Evolutionary conservation across 176 grass and related monocot species (phyloP).

Genomic region (Eragrostis curvula): DNA sequence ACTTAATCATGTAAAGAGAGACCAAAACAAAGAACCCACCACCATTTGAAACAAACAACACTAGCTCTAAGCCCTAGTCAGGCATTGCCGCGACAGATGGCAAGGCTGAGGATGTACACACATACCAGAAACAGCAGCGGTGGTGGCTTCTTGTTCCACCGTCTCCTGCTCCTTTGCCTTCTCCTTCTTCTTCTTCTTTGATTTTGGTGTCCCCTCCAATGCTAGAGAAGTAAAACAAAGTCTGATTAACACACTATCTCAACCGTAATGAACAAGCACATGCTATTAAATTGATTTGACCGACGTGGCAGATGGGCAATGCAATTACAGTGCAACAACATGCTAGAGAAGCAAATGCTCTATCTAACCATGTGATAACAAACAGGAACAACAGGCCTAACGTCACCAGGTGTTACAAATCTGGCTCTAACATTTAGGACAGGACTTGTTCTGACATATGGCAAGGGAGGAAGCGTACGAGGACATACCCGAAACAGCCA

Average conservation of each 20-base stretch:
- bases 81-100: no score
- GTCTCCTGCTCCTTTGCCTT: neutral
- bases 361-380: neutral
- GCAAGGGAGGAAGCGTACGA: neutral
- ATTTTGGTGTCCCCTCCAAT: neutral
- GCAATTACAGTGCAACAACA: neutral
- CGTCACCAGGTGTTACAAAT: neutral
- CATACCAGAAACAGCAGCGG: neutral
- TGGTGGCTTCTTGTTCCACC: neutral
- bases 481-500: neutral
- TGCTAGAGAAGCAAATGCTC: no score
- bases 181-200: neutral
- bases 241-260: neutral
- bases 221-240: neutral
- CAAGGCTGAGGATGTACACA: no score
- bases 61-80: no score
- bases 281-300: neutral
- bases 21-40: neutral
- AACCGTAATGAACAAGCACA: neutral
- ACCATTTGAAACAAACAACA: no score
- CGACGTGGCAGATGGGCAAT: neutral
- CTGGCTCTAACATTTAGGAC: neutral
- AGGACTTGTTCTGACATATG: neutral
- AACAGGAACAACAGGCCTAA: neutral
- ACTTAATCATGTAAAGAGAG: neutral